Evolutionary conservation across 2,329 filamentous ascomycete species (phyloP).

Genomic region (Byssothecium circinans): DNA sequence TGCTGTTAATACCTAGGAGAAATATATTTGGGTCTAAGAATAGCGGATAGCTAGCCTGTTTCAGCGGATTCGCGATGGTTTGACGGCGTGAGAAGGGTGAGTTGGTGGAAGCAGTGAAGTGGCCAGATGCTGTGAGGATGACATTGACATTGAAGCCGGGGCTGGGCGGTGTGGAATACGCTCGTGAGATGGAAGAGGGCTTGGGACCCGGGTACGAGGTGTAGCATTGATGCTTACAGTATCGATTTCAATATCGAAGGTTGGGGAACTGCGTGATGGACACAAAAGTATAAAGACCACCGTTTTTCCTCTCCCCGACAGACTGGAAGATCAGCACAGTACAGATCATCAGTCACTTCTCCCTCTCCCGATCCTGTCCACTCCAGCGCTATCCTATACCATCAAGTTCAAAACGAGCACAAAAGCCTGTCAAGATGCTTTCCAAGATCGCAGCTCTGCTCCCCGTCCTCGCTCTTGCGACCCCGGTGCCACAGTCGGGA

Average conservation of each 20-base stretch:
- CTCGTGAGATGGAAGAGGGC: neutral
- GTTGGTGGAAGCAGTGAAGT: slow-evolving; percentile 11
- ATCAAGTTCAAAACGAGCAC: neutral
- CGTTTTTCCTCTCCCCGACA: slow-evolving; percentile 9
- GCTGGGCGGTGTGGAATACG: neutral
- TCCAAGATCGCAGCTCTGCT: slow-evolving; percentile 33
- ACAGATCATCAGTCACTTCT: slow-evolving; percentile 27
- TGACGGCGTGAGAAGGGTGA: slow-evolving; percentile 14
- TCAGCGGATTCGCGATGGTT: slow-evolving; percentile 16
- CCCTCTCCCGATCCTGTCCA: slow-evolving; percentile 2
- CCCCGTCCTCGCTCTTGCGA: slow-evolving; percentile 32
- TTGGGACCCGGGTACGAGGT: neutral
- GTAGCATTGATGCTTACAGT: neutral
- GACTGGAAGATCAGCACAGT: slow-evolving; percentile 26
- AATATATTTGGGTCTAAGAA: slow-evolving; percentile 27
- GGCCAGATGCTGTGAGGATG: slow-evolving; percentile 14
- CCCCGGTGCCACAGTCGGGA: slow-evolving; percentile 23
- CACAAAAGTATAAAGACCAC: slow-evolving; percentile 29
- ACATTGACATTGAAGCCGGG: neutral
- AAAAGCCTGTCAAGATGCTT: slow-evolving; percentile 35
- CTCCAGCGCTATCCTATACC: neutral
- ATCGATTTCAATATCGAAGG: slow-evolving; percentile 6
- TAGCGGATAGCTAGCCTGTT: slow-evolving; percentile 22
- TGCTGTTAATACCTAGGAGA: slow-evolving; percentile 21
- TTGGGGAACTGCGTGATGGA: neutral